A percentile compares a stretch with the other conserved stretches of the same genome.
Conservation (phyloP, 1,139 yeast species). For the Geotrichum cucujoidarum region DNA sequence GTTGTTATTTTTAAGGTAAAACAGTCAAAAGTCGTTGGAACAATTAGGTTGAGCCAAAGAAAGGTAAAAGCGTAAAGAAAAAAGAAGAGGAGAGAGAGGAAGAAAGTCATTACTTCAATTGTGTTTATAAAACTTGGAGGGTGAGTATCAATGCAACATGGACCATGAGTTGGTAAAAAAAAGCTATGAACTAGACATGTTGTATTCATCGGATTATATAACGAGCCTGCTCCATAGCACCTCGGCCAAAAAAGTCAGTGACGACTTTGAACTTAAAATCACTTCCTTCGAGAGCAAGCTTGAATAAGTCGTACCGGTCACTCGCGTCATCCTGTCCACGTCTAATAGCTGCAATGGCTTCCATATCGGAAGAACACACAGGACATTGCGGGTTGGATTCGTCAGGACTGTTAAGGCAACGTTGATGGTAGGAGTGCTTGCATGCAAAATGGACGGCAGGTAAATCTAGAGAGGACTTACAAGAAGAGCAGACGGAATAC, state of each 20-base stretch:
- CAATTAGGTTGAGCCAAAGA: too few relatives aligned
- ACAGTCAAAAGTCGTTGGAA: too few relatives aligned
- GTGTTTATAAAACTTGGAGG: too few relatives aligned
- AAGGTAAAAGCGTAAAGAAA: too few relatives aligned
- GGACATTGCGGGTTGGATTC: slow-evolving; percentile 52
- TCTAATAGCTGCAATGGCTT: slow-evolving; percentile 56
- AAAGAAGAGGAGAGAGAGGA: too few relatives aligned
- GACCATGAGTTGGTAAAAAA: too few relatives aligned
- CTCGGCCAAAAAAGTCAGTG: slow-evolving; percentile 79
- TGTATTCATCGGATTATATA: slow-evolving; percentile 15
- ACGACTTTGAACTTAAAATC: slow-evolving; percentile 69
- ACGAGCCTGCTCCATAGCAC: slow-evolving; percentile 56
- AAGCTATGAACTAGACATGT: too few relatives aligned
- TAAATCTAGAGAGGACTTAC: slow-evolving; percentile 63
- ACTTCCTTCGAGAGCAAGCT: slow-evolving; percentile 52
- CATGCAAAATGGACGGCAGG: slow-evolving; percentile 86
- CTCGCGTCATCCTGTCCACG: slow-evolving; percentile 58
- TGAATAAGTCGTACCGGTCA: slow-evolving; percentile 60
- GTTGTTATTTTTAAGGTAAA: too few relatives aligned
- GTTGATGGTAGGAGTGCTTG: slow-evolving; percentile 79
- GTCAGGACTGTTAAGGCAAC: slow-evolving; percentile 52
- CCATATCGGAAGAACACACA: slow-evolving; percentile 62
- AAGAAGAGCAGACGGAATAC: slow-evolving; percentile 65
- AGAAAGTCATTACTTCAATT: too few relatives aligned
- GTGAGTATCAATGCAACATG: too few relatives aligned